Percentiles rank a stretch among this genome's conserved stretches.
Evolutionary conservation across 129 eudicot genomes (phyloP).

Genomic region (Lactuca saligna): DNA sequence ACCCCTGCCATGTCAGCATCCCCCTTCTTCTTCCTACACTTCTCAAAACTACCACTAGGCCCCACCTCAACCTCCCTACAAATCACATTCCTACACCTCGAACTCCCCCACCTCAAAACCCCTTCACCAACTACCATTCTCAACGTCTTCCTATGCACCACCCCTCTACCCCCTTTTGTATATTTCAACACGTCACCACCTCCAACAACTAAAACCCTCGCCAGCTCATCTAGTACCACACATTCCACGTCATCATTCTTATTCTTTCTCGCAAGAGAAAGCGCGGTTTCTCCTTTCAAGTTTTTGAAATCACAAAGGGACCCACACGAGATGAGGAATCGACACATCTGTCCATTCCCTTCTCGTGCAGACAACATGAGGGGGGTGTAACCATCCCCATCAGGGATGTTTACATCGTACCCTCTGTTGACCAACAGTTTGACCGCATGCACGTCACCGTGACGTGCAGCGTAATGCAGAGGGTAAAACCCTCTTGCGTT

Average conservation of each 20-base stretch:
- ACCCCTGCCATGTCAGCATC: slow-evolving; percentile 57
- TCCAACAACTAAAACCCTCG: slow-evolving; percentile 51
- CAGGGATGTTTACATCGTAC: slow-evolving; percentile 70
- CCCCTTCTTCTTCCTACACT: slow-evolving; percentile 56
- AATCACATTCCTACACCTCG: slow-evolving; percentile 63
- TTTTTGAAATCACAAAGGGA: slow-evolving; percentile 54
- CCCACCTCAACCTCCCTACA: slow-evolving; percentile 74
- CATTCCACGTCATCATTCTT: slow-evolving; percentile 40
- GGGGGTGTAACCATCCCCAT: slow-evolving; percentile 84
- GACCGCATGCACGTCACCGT: slow-evolving; percentile 67
- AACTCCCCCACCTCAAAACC: slow-evolving; percentile 78
- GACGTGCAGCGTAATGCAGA: slow-evolving; percentile 82
- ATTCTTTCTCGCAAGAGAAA: slow-evolving; percentile 58
- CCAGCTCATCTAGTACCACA: slow-evolving; percentile 69
- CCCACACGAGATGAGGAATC: slow-evolving; percentile 58
- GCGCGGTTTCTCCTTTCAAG: slow-evolving; percentile 72
- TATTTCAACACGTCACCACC: slow-evolving; percentile 64
- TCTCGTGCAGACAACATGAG: slow-evolving; percentile 93
- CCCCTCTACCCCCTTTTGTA: slow-evolving; percentile 77
- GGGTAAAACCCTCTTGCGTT: slow-evolving; percentile 72
- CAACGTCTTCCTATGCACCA: slow-evolving; percentile 55
- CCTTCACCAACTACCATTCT: slow-evolving; percentile 57
- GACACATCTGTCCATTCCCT: slow-evolving; percentile 59
- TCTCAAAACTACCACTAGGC: slow-evolving; percentile 56
- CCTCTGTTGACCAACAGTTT: slow-evolving; percentile 54